Base-by-base conservation (phyloP, 257 asterid genomes). In the Catharanthus roseus region DNA sequence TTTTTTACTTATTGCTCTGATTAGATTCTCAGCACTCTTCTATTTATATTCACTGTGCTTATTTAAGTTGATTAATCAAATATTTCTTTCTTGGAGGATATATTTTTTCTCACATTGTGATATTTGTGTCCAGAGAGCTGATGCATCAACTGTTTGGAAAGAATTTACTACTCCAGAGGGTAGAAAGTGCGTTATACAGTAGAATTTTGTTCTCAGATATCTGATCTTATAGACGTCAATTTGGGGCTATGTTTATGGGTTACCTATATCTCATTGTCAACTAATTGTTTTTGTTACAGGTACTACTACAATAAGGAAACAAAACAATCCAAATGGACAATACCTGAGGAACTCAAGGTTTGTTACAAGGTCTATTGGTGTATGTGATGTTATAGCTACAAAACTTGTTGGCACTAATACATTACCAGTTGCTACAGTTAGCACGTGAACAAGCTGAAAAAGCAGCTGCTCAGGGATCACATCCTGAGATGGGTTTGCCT, bases 141-240 rank as follows among this genome's bases (percentile, higher is more conserved):
- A 91, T 85, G 97, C 97, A 39, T 91, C 96, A 31, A 91, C 96
- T 70, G 93, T 89, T 65, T 95, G 99, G 99, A 95, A 91, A 82
- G 99, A 95, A 79, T 95, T 91, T 83, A 88, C 91, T 68, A 95
- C 99, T 75, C 85, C 87, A 1, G 97, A 95, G 89, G 99, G 99
- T 77, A 88, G 89, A 85, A 95, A 88, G 99, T 95, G 87, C 76
- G 96, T 77, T 71, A 54, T 73, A 31, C 64, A 54, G 68, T 60
- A 54, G 41, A 70, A 50, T 31, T 79, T 47, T 70, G 49, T 23
- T 67, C 38, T 45, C 10, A 64, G 29, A 65, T 60, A 45, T 24
- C 7, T 26, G 41, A 34, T 63, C 33, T 44, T 12, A 50, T 44
- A 23, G 56, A 44, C 10, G 39, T 67, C 19, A 8, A 19, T 62